Evolutionary conservation across 257 asterid genomes (phyloP), one percentile per base, ranked within the genome.

Genomic region (Misopates orontium): DNA sequence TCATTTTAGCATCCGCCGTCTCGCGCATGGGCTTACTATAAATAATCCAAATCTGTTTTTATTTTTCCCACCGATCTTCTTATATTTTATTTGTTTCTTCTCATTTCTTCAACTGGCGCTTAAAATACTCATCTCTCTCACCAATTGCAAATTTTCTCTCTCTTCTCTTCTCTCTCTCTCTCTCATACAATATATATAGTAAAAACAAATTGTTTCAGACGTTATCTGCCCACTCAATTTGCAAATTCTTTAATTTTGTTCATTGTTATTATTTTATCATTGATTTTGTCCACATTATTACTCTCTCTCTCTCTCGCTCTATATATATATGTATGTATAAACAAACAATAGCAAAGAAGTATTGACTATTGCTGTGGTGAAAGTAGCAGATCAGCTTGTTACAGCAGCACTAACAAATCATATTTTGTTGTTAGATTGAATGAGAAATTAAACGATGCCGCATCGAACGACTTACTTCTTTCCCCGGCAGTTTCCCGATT

Each of bases 391-490:
- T 22, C 58, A 53, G n/a, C 10, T 15, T n/a, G 36, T 7, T 28
- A 28, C 55, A 0, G 9, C 55, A 4, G 3, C 23, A n/a, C 5
- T 1, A n/a, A n/a, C 23, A n/a, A 49, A 49, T 49, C 55, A 49
- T 0, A 16, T n/a, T 16, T 49, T 10, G 21, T 10, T 49, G n/a
- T n/a, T n/a, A n/a, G n/a, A n/a, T 49, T 18, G 22, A 16, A 10
- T n/a, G 23, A 49, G 55, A 18, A 49, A 49, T 49, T 18, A 47
- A 5, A 75, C 64, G 82, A 93, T 93, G 98, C 98, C 98, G 75
- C 98, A 93, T 75, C 80, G 95, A 68, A 82, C 98, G 0, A 85
- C 97, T 21, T 93, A 93, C 85, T 71, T 93, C 56, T 93, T 93
- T 39, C 95, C 97, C 0, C 69, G 97, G 84, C 91, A 93, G 66